Conservation (phyloP, 108 stramenopile genomes). For the Ochromonas danica region DNA sequence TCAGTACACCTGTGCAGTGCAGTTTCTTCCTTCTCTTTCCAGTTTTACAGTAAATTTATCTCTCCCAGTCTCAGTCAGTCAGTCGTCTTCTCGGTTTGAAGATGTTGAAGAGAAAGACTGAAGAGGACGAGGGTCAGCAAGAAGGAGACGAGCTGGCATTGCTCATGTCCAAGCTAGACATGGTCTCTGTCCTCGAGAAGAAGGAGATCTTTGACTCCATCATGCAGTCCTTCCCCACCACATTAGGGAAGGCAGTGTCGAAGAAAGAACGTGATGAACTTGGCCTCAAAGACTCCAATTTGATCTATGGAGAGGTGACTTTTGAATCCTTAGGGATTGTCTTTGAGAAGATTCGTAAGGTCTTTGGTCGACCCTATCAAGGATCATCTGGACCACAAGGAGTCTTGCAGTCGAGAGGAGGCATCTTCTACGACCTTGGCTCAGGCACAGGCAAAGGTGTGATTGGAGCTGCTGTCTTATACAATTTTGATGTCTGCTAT, state of each 20-base stretch:
- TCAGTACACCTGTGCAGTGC: too few species aligned
- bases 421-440: conserved; percentile 51
- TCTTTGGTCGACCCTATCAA: conserved; percentile 45
- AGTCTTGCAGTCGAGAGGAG: conserved; percentile 41
- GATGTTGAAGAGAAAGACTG: too few species aligned
- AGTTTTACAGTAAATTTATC: too few species aligned
- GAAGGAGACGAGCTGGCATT: neutral
- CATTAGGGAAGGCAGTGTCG: conserved; percentile 54
- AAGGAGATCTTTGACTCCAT: conserved; percentile 6
- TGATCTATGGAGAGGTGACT: conserved; percentile 58
- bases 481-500: conserved; percentile 36
- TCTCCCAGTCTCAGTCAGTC: too few species aligned
- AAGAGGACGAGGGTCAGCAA: too few species aligned
- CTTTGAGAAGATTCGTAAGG: conserved; percentile 50
- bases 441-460: conserved; percentile 53
- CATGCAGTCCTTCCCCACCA: conserved; percentile 34
- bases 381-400: conserved; percentile 45
- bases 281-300: conserved; percentile 20
- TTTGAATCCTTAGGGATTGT: conserved; percentile 53
- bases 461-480: conserved; percentile 21
- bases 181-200: neutral
- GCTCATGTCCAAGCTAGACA: neutral
- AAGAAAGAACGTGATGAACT: conserved; percentile 58
- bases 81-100: too few species aligned
- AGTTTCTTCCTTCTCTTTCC: too few species aligned